Base-by-base conservation (phyloP, 208 protist species). In the Wallacemonas sp. region DNA sequence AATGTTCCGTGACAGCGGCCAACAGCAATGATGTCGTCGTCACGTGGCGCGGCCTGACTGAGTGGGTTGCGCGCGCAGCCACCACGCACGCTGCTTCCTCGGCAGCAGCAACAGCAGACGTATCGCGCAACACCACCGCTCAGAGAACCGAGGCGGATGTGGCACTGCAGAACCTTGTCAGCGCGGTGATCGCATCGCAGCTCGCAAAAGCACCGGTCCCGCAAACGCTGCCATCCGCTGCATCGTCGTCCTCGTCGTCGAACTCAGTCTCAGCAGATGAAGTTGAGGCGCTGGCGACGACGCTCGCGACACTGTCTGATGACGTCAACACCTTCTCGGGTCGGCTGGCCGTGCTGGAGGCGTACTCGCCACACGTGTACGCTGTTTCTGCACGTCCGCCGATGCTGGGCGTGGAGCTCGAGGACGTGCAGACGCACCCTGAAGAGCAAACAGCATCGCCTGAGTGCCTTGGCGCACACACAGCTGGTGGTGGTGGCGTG, bases 351-450 rank as follows among this genome's bases (percentile, higher is more conserved):
- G 77, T 76, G 29, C 43, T 91, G 38, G 85, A 91, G 47, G 78
- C 87, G 58, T 91, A 88, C 72, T 74, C 81, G 16, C 81, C 81
- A 14, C 85, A 92, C 57, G 64, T 66, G 29, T 77, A 72, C 52
- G 67, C 78, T 17, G 64, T 88, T 29, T 67, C 81, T 6, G 66
- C 81, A 0, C 70, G 72, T 0, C 85, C 85, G 24, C 85, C 85
- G 1, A 49, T 88, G 8, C 64, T 91, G 2, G 85, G 81, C 1
- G 62, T 88, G 23, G 85, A 92, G 41, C 66, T 92, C 43, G 68
- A 76, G 26, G 85, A 91, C 64, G 71, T 77, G 0, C 2, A 5
- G 0, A 43, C 61, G 29, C 29, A 55, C 17, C 57, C 57, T 3
- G 39, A 62, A 19, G 39, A 44, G 57, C 38, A 4, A 32, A 19